Base-by-base conservation (phyloP, 2,329 filamentous ascomycete species). In the Clonostachys rosea region DNA sequence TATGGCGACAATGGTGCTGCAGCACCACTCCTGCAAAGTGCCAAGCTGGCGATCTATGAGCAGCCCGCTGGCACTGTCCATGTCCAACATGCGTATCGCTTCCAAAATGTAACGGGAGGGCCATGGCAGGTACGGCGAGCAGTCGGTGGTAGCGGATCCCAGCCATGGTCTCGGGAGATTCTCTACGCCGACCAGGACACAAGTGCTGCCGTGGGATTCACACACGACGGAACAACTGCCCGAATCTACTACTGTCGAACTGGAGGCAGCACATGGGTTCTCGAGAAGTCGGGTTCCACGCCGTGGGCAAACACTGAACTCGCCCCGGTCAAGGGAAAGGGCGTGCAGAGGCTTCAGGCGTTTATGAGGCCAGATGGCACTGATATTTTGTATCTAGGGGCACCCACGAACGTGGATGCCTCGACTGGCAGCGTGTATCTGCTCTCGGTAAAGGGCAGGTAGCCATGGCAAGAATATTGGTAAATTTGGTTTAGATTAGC, bases 1-100 rank as follows among this genome's bases (percentile, higher is more conserved):
- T 56, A 56, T 42, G 52, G 54, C 24, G 52, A 50, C 34, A 50
- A 52, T 40, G 51, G 48, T 6, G 50, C 52, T 3, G 51, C 53
- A 12, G 49, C 49, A 12, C 54, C 54, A 6, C 46, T 51, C 5
- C 50, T 54, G 20, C 54, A 56, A 30, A 54, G 52, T 44, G 54
- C 54, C 20, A 56, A 56, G 46, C 43, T 56, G 20, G 54, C 50
- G 3, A 46, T 56, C 5, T 56, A 56, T 34, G 54, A 56, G 20
- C 49, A 50, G 39, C 44, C 52, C 4, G 44, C 44, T 10, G 49
- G 50, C 14, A 36, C 35, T 4, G 51, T 56, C 10, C 51, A 50
- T 20, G 45, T 56, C 14, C 49, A 48, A 36, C 35, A 44, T 40
- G 54, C 48, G 5, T 54, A 54, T 47, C 52, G 54, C 16, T 56